Evolutionary conservation across 805 yeast species (phyloP).

Genomic region (Candida endomychidarum): DNA sequence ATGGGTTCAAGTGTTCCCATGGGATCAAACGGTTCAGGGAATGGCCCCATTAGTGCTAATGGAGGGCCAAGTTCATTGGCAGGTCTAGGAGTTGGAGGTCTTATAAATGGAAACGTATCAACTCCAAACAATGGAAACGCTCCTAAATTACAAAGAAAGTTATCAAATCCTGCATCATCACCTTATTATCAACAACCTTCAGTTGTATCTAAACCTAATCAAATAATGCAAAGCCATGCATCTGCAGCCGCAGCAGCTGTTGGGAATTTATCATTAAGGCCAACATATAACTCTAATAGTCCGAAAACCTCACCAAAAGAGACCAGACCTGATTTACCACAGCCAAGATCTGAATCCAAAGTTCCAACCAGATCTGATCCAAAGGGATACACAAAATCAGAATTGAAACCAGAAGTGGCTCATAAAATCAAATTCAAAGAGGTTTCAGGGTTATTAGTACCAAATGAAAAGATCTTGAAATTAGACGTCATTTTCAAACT

Average conservation of each 20-base stretch:
- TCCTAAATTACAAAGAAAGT: slow-evolving; percentile 6
- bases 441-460: slow-evolving; percentile 28
- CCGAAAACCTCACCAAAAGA: not conserved
- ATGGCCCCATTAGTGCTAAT: not conserved
- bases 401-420: not conserved
- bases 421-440: slow-evolving; percentile 31
- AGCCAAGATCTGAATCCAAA: not conserved
- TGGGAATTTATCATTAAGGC: slow-evolving; percentile 7
- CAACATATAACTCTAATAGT: not conserved
- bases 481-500: slow-evolving; percentile 39
- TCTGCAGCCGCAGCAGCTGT: slow-evolving; percentile 14
- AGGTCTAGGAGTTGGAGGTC: no score
- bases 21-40: not conserved
- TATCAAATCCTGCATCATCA: slow-evolving; percentile 3
- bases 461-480: slow-evolving; percentile 40
- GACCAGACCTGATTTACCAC: not conserved
- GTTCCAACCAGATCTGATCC: not conserved
- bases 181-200: slow-evolving; percentile 9
- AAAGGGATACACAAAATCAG: not conserved
- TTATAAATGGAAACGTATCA: no score
- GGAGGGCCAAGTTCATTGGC: no score
- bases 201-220: not conserved
- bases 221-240: slow-evolving; percentile 6
- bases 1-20: not conserved
- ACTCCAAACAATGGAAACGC: not conserved